A percentile compares a stretch with the other conserved stretches of the same genome.
These are phyloP conservation scores for Xylaria sp. DNA, from an alignment of 2,329 filamentous ascomycete genomes.

Conservation along the genomic window DNA sequence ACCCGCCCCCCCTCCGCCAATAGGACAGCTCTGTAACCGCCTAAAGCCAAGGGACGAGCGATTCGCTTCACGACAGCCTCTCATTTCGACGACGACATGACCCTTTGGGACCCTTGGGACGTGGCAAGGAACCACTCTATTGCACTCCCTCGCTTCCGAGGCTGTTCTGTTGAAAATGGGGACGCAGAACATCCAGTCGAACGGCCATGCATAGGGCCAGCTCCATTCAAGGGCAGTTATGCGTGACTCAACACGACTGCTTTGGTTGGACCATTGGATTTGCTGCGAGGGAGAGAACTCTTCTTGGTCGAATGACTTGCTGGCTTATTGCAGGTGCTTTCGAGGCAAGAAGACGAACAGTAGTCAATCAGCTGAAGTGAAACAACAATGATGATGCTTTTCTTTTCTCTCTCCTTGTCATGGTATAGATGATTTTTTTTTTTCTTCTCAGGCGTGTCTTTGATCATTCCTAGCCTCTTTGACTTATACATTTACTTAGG, in stretches of 20 bases:
- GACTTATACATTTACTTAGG: constrained; percentile 31
- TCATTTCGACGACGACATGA: constrained; percentile 42
- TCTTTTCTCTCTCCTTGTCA: constrained; percentile 18
- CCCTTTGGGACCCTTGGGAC: constrained; percentile 45
- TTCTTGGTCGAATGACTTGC: constrained; percentile 34
- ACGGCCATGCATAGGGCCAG: constrained; percentile 16
- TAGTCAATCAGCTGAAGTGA: constrained; percentile 43
- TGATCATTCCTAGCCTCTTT: constrained; percentile 37
- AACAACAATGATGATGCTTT: constrained; percentile 43
- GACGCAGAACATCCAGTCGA: constrained; percentile 33
- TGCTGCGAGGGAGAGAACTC: constrained; percentile 21
- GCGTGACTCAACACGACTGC: constrained; percentile 36
- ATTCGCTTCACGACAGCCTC: constrained; percentile 49
- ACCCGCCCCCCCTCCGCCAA: constrained; percentile 45
- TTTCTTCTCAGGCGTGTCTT: constrained; percentile 28
- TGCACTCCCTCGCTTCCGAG: not conserved
- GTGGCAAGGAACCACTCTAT: constrained; percentile 22
- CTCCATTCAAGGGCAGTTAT: constrained; percentile 38
- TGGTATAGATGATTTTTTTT: constrained; percentile 31
- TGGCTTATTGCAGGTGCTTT: constrained; percentile 29
- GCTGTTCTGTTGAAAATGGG: constrained; percentile 28
- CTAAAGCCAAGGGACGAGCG: constrained; percentile 37
- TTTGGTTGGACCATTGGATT: constrained; percentile 45
- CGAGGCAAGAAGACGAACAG: constrained; percentile 38
- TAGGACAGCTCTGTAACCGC: constrained; percentile 41